phyloP scores from a whole-genome alignment of 306 rosid genomes.

The Vigna angularis region DNA sequence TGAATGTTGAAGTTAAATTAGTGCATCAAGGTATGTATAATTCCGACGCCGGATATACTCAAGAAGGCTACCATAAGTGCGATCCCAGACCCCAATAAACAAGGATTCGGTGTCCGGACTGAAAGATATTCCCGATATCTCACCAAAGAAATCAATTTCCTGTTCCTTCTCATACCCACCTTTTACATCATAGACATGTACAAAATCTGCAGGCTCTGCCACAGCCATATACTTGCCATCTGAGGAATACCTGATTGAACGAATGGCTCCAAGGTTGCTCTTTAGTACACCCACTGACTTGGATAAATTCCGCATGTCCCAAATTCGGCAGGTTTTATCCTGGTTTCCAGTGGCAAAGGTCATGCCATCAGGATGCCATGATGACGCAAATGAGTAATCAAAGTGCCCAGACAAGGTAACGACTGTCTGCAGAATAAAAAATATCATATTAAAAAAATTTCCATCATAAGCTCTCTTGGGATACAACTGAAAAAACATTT shows the following conservation, averaged over 20 bases:
- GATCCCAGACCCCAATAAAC: conserved; percentile 85
- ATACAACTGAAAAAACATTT: conserved; percentile 14
- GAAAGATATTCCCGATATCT: conserved; percentile 82
- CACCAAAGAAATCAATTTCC: conserved; percentile 85
- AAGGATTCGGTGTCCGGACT: conserved; percentile 88
- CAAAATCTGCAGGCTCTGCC: conserved; percentile 91
- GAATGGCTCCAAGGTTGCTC: conserved; percentile 87
- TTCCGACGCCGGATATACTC: conserved; percentile 65
- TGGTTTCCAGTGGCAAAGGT: conserved; percentile 89
- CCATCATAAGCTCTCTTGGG: conserved; percentile 17
- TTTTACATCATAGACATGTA: conserved; percentile 75
- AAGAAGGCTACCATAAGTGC: conserved; percentile 83
- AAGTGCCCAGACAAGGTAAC: conserved; percentile 64
- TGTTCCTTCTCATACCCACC: conserved; percentile 76
- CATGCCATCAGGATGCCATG: conserved; percentile 81
- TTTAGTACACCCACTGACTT: conserved; percentile 73
- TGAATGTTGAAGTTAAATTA: conserved; percentile 30
- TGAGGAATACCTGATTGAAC: conserved; percentile 68
- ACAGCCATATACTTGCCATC: conserved; percentile 78
- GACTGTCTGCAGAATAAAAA: conserved; percentile 56
- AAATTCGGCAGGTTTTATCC: conserved; percentile 83
- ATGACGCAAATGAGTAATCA: conserved; percentile 85
- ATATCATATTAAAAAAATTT: conserved; percentile 9
- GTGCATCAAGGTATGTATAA: conserved; percentile 63
- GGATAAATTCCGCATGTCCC: conserved; percentile 80